These are phyloP conservation scores for Vigna reflexopilosa DNA, from an alignment of 306 rosid species.

Conservation along the genomic window DNA sequence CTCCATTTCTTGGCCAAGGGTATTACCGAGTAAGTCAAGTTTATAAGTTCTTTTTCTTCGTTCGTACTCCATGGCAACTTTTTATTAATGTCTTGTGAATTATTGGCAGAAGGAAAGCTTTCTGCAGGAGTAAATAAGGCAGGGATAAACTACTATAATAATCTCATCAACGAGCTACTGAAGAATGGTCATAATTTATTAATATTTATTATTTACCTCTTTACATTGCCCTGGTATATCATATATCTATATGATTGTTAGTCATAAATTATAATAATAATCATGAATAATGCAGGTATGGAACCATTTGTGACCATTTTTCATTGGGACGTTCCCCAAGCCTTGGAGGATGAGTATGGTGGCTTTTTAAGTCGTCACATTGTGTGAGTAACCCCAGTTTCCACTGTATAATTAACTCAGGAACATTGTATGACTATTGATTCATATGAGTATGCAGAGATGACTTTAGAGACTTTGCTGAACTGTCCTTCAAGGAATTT, in stretches of 20 bases:
- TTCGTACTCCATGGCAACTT: not conserved
- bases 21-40: constrained; percentile 64
- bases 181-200: constrained; percentile 53
- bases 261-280: not conserved
- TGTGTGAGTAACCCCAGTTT: constrained; percentile 51
- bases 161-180: constrained; percentile 60
- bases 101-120: constrained; percentile 58
- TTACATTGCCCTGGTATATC: not conserved
- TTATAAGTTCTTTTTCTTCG: not conserved
- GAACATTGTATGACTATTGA: not conserved
- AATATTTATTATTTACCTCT: not conserved
- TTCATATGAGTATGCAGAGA: constrained; percentile 46
- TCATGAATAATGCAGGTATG: constrained; percentile 38
- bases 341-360: constrained; percentile 57
- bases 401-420: not conserved
- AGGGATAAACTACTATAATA: constrained; percentile 64
- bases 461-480: constrained; percentile 61
- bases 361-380: constrained; percentile 58
- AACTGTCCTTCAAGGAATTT: constrained; percentile 67
- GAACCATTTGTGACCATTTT: constrained; percentile 47
- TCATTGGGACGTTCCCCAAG: constrained; percentile 54
- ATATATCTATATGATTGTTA: constrained; percentile 1
- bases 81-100: constrained; percentile 17
- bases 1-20: constrained; percentile 56
- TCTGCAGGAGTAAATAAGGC: constrained; percentile 61